A percentile compares a stretch with the other conserved stretches of the same genome.
These are phyloP conservation scores for Allium cepa DNA, from an alignment of 106 monocot genomes.

Conservation along the genomic window DNA sequence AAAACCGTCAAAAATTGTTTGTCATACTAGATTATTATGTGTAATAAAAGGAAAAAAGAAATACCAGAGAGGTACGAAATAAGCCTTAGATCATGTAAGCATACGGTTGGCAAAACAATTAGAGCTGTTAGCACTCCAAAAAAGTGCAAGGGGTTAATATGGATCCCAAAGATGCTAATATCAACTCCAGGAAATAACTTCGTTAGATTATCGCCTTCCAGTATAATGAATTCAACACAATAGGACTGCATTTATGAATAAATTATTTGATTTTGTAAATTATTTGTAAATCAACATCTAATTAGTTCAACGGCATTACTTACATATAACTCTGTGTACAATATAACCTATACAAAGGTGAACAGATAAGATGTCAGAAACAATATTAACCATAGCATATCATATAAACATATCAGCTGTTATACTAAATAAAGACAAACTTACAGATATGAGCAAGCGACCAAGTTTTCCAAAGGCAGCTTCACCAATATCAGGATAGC, in stretches of 20 bases:
- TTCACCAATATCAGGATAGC: constrained; percentile 94
- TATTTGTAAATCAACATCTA: constrained; percentile 1
- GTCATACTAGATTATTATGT: not conserved
- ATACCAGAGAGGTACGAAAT: constrained; percentile 84
- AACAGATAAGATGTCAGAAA: not conserved
- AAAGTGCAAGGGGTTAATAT: constrained; percentile 57
- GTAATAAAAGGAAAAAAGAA: constrained; percentile 3
- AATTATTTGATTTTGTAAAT: not conserved
- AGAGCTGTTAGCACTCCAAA: constrained; percentile 75
- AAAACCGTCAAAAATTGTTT: not conserved
- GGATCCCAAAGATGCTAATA: constrained; percentile 36
- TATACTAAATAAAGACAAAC: constrained; percentile 21
- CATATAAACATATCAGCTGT: not conserved
- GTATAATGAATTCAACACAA: constrained; percentile 93
- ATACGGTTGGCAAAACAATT: constrained; percentile 83
- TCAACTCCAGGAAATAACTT: constrained; percentile 61
- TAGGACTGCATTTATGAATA: constrained; percentile 60
- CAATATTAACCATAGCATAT: not conserved
- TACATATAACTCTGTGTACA: constrained; percentile 95
- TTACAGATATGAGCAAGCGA: constrained; percentile 78
- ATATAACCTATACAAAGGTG: constrained; percentile 51
- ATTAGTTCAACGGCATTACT: constrained; percentile 28
- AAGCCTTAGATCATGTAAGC: constrained; percentile 67
- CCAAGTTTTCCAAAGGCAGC: constrained; percentile 93
- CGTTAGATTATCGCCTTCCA: constrained; percentile 92